Evolutionary conservation across 176 grass and related monocot genomes (phyloP).

Genomic region (Eragrostis nindensis): DNA sequence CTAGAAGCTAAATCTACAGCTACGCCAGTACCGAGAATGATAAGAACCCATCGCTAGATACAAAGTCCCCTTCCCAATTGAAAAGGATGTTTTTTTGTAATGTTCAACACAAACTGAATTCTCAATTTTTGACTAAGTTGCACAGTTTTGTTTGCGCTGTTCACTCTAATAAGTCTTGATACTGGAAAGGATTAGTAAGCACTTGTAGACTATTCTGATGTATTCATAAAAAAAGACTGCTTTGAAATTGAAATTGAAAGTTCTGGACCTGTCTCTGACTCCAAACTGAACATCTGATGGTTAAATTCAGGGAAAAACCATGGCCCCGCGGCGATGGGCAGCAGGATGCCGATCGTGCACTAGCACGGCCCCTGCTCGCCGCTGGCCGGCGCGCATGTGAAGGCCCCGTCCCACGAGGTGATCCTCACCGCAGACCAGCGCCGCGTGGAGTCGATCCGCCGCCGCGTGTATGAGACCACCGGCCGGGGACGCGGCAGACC

Average conservation of each 20-base stretch:
- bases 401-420: slow-evolving; percentile 41
- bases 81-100: neutral
- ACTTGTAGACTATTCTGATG: too few relatives aligned
- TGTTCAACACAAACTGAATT: neutral
- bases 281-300: slow-evolving; percentile 19
- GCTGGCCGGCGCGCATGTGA: slow-evolving; percentile 19
- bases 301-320: slow-evolving; percentile 42
- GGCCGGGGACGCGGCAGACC: neutral
- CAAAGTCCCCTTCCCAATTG: neutral
- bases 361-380: slow-evolving; percentile 77
- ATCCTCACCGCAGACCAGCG: slow-evolving; percentile 71
- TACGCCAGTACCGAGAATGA: neutral
- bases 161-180: neutral
- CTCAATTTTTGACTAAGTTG: neutral
- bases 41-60: neutral
- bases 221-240: too few relatives aligned
- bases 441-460: slow-evolving; percentile 62
- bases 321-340: neutral
- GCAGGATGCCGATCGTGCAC: slow-evolving; percentile 57
- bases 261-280: neutral
- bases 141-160: neutral
- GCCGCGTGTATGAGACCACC: slow-evolving; percentile 25
- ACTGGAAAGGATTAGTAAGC: rapidly evolving
- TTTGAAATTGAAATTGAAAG: neutral
- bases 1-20: slow-evolving; percentile 9